Conservation (phyloP, 352 stramenopile genomes). For the Hyaloperonospora brassicae region DNA sequence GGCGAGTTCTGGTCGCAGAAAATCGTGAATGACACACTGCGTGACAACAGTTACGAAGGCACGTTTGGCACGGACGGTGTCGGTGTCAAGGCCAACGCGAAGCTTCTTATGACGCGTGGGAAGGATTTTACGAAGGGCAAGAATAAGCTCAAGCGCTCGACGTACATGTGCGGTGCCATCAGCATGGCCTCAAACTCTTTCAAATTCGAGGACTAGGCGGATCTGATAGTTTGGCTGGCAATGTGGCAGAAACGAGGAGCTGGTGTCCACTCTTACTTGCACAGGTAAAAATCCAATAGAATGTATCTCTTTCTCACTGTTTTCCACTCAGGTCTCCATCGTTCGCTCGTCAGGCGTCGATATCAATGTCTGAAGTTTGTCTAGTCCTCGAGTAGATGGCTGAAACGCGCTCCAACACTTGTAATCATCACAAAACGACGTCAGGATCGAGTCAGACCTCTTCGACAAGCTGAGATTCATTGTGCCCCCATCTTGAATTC, state of each 20-base stretch:
- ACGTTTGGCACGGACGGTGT: slow-evolving; percentile 95
- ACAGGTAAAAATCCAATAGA: slow-evolving; percentile 37
- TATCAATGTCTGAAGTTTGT: slow-evolving; percentile 33
- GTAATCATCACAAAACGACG: slow-evolving; percentile 14
- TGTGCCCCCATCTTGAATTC: slow-evolving; percentile 15
- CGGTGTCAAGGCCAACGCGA: slow-evolving; percentile 95
- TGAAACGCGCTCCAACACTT: slow-evolving; percentile 36
- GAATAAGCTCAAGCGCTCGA: slow-evolving; percentile 99
- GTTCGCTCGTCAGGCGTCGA: slow-evolving; percentile 1
- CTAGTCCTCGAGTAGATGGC: slow-evolving; percentile 32
- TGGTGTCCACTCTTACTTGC: slow-evolving; percentile 12
- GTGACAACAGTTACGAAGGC: slow-evolving; percentile 97
- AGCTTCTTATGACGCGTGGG: slow-evolving; percentile 94
- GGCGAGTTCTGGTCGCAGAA: slow-evolving; percentile 91
- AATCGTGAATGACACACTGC: slow-evolving; percentile 89
- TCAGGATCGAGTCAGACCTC: slow-evolving; percentile 3
- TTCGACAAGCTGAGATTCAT: slow-evolving; percentile 31
- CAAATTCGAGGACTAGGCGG: slow-evolving; percentile 82
- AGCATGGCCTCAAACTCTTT: slow-evolving; percentile 90
- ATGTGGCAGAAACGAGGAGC: slow-evolving; percentile 7
- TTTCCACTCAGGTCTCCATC: background rate
- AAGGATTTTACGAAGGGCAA: slow-evolving; percentile 99
- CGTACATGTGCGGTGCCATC: slow-evolving; percentile 92
- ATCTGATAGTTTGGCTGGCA: slow-evolving; percentile 2
- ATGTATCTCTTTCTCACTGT: slow-evolving; percentile 27